Evolutionary conservation across 345 rosid species (phyloP), one percentile per base, ranked within the genome.

Genomic region (Hibiscus tridactylites): DNA sequence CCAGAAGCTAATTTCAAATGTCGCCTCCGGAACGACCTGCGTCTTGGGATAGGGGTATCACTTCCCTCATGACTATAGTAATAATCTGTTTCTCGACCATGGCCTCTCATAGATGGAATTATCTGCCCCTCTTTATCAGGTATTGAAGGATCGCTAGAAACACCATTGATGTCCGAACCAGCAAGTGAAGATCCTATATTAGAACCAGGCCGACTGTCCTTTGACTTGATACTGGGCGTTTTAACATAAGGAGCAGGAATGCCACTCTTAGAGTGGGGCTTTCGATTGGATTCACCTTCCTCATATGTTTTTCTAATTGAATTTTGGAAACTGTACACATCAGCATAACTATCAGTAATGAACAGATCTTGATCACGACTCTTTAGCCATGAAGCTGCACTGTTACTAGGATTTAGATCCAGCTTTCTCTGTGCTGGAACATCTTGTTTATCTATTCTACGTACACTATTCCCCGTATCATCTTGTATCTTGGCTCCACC

Each of bases 161-260:
- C 76, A 61, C 61, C 70, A 80, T 78, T 75, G 63, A 52, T 37
- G 53, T 78, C 83, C 50, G 71, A 77, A 57, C 78, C 80, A 60
- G 76, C 16, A 58, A 53, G 54, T 44, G 80, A 49, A 71, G 76
- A 72, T 73, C 76, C 86, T 15, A 65, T 37, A 73, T 58, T 78
- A 62, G 75, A 75, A 59, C 67, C 77, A 71, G 62, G 56, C 50
- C 68, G 71, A 47, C 50, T 65, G 50, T 83, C 90, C 82, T 78
- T 89, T 11, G 72, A 39, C 73, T 79, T 89, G 54, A 70, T 58
- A 73, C 71, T 81, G 33, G 85, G 76, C 10, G 11, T 3, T 74
- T 88, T 88, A 26, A 87, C 90, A 64, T 90, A 88, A 12, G 96
- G 96, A 73, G 96, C 92, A 35, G 91, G 97, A 53, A 95, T 78